Evolutionary conservation across 495 filamentous ascomycete genomes (phyloP).

Genomic region (Cercophora newfieldiana): DNA sequence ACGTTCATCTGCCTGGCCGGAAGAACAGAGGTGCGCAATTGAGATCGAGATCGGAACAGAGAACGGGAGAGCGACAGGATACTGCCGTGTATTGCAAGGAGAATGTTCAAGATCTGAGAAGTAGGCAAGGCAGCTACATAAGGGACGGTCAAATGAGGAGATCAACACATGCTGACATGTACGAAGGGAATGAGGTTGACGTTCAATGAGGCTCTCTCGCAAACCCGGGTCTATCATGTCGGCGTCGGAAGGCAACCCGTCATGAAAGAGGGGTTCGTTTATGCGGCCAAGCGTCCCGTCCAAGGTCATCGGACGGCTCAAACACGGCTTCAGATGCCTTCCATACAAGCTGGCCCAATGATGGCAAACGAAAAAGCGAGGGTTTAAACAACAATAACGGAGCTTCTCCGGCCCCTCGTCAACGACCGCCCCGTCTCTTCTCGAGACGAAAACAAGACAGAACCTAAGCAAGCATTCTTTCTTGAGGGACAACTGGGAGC

Average conservation of each 20-base stretch:
- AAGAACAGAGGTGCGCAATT: background rate
- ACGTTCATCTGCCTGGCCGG: constrained; percentile 8
- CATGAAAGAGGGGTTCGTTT: background rate
- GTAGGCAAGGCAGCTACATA: background rate
- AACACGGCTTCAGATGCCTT: background rate
- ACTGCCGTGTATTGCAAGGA: background rate
- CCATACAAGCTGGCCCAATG: too few species aligned
- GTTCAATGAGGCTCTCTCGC: background rate
- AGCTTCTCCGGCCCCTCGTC: too few species aligned
- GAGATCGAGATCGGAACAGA: background rate
- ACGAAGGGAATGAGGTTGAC: background rate
- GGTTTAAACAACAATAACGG: too few species aligned
- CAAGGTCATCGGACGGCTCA: background rate
- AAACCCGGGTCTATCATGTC: background rate
- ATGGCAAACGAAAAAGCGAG: too few species aligned
- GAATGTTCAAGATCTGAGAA: background rate
- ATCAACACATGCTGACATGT: background rate
- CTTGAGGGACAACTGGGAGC: background rate
- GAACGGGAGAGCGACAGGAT: background rate
- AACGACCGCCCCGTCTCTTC: too few species aligned
- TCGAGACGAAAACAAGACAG: too few species aligned
- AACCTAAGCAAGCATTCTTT: too few species aligned
- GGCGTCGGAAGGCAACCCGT: background rate
- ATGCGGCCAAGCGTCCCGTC: background rate
- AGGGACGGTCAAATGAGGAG: background rate